Evolutionary conservation across 164 flowering plant species (phyloP).

Genomic region (Magnolia kwangsiensis): DNA sequence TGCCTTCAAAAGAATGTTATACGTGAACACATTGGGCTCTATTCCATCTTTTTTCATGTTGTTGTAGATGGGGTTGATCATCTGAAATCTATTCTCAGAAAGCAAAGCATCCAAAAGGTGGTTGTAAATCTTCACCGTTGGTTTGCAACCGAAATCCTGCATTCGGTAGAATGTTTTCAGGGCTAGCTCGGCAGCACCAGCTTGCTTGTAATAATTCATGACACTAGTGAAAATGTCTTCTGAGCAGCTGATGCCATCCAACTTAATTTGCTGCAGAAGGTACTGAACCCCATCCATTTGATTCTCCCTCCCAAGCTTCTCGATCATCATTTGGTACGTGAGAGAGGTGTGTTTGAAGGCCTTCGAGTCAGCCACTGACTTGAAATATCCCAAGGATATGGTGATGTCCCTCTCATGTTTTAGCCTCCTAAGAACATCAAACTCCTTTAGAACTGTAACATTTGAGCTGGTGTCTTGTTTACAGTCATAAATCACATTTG

Average conservation of each 20-base stretch:
- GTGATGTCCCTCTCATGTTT: slow-evolving; percentile 38
- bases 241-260: slow-evolving; percentile 56
- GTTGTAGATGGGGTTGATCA: slow-evolving; percentile 58
- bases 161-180: slow-evolving; percentile 72
- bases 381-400: slow-evolving; percentile 61
- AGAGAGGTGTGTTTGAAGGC: slow-evolving; percentile 61
- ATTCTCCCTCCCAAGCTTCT: slow-evolving; percentile 48
- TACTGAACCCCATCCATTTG: slow-evolving; percentile 66
- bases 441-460: slow-evolving; percentile 30
- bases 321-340: slow-evolving; percentile 65
- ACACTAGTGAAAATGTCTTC: slow-evolving; percentile 60
- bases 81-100: slow-evolving; percentile 55
- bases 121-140: slow-evolving; percentile 76
- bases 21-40: slow-evolving; percentile 74
- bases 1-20: slow-evolving; percentile 80
- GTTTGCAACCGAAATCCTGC: slow-evolving; percentile 63
- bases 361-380: slow-evolving; percentile 40
- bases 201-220: slow-evolving; percentile 42
- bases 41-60: slow-evolving; percentile 80
- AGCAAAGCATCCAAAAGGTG: slow-evolving; percentile 74
- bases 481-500: slow-evolving; percentile 26
- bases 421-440: slow-evolving; percentile 45
- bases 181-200: slow-evolving; percentile 58
- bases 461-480: slow-evolving; percentile 6
- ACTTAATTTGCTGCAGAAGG: slow-evolving; percentile 77